Evolutionary conservation across 2,329 filamentous ascomycete species (phyloP).

Genomic region (Septoria petroselini): DNA sequence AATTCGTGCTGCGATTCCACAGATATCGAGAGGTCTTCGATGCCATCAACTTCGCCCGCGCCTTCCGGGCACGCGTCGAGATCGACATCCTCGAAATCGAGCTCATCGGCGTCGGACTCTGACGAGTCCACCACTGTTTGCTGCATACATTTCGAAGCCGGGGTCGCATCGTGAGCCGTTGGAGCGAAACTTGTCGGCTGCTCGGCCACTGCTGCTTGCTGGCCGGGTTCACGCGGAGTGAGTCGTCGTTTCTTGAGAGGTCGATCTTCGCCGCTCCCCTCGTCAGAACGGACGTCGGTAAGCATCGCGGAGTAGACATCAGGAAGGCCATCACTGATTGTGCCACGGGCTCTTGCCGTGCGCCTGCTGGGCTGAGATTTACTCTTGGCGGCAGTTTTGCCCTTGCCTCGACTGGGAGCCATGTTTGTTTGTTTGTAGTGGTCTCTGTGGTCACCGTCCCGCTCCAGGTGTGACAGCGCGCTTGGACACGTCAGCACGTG

Average conservation of each 20-base stretch:
- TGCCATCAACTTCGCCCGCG: constrained; percentile 30
- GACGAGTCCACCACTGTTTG: constrained; percentile 35
- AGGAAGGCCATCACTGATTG: constrained; percentile 15
- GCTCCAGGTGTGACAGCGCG: background rate
- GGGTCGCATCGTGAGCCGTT: no score
- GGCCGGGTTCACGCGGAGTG: constrained; percentile 1
- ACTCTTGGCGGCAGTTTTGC: constrained; percentile 17
- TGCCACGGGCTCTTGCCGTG: constrained; percentile 16
- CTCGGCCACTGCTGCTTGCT: background rate
- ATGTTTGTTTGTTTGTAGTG: constrained; percentile 22
- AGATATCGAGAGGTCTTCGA: constrained; percentile 44
- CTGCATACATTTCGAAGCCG: constrained; percentile 8
- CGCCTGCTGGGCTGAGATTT: constrained; percentile 15
- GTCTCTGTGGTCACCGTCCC: background rate
- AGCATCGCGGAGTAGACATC: constrained; percentile 35
- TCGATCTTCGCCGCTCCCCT: constrained; percentile 19
- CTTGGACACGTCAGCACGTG: constrained; percentile 1
- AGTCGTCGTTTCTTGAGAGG: constrained; percentile 34
- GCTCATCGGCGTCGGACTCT: constrained; percentile 49
- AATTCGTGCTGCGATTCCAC: constrained; percentile 38
- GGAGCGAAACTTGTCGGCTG: background rate
- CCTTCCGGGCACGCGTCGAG: constrained; percentile 39
- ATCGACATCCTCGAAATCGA: constrained; percentile 63
- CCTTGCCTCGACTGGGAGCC: constrained; percentile 35
- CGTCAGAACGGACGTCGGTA: constrained; percentile 27